Base-by-base conservation (phyloP, 1,284 basidiomycete species). In the Cryptococcus wingfieldii region DNA sequence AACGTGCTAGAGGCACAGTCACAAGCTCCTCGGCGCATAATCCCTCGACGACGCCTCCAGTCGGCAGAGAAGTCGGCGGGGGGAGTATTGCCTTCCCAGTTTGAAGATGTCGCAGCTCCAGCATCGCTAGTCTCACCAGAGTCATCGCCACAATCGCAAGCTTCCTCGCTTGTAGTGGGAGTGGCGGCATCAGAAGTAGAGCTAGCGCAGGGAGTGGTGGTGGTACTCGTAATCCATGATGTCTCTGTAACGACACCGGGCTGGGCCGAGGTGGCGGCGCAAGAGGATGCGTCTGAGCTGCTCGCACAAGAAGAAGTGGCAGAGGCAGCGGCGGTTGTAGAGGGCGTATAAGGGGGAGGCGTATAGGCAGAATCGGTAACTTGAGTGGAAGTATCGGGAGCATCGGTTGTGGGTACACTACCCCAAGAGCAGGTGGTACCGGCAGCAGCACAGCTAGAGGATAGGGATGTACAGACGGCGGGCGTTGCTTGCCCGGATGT, bases 401-500 rank as follows among this genome's bases (percentile, higher is more conserved):
- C 45, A 28, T 46, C 53, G 23, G 55, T 51, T 14, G 59, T 60
- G 2, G 55, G 55, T 5, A 57, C 49, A 19, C 31, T 16, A 28
- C 58, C 58, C 43, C 41, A 56, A n/a, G 52, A 37, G 42, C 58
- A 60, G 34, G 47, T 53, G 23, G 54, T 54, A 5, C 51, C 54
- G 4, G 31, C 49, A 27, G 58, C 47, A n/a, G 38, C 41, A 48
- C 47, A 52, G 10, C 47, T 51, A 23, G 52, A 50, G 6, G 37
- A 44, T 14, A 60, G 42, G 23, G 49, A 42, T 10, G 50, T 39
- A 47, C 61, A 63, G 38, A 58, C 48, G 9, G 51, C 53, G 23
- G 61, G 61, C 23, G 56, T 54, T 31, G 56, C 25, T 31, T 56
- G 55, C 10, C 55, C 58, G 23, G 58, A 51, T 4, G 56, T 60